phyloP scores from a whole-genome alignment of 768 basidiomycete genomes.

The Cystobasidium tubakii region DNA sequence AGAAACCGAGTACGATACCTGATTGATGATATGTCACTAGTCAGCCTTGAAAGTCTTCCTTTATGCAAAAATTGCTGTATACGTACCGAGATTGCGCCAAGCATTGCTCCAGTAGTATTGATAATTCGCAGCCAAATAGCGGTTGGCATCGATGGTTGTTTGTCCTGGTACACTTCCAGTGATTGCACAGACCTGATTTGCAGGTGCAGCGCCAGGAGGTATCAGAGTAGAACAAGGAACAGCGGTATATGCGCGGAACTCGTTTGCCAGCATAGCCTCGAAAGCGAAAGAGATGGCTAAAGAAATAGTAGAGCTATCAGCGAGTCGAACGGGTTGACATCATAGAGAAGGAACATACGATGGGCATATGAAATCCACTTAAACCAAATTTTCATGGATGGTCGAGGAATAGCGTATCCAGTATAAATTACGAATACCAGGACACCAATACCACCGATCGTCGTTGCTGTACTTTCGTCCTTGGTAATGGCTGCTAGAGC shows the following conservation, averaged over 20 bases:
- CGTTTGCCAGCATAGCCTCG: constrained; percentile 46
- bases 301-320: constrained; percentile 6
- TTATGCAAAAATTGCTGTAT: neutral
- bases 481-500: constrained; percentile 26
- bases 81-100: constrained; percentile 31
- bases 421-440: constrained; percentile 40
- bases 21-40: neutral
- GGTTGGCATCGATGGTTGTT: constrained; percentile 40
- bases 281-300: constrained; percentile 43
- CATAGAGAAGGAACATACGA: neutral
- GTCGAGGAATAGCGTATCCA: constrained; percentile 41
- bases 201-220: constrained; percentile 17
- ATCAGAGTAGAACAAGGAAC: constrained; percentile 31
- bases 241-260: constrained; percentile 44
- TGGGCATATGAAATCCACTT: constrained; percentile 42
- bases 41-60: neutral
- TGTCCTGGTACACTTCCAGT: constrained; percentile 40
- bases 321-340: too few species aligned
- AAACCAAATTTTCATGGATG: constrained; percentile 41
- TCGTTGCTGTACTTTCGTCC: constrained; percentile 39
- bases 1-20: constrained; percentile 46
- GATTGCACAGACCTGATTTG: constrained; percentile 45
- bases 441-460: constrained; percentile 39
- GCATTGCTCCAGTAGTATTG: constrained; percentile 21
- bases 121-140: constrained; percentile 38